Percentiles rank a stretch among this genome's conserved stretches.
These are phyloP conservation scores for Agaricus blazei DNA, from an alignment of 768 basidiomycete species.

Conservation along the genomic window DNA sequence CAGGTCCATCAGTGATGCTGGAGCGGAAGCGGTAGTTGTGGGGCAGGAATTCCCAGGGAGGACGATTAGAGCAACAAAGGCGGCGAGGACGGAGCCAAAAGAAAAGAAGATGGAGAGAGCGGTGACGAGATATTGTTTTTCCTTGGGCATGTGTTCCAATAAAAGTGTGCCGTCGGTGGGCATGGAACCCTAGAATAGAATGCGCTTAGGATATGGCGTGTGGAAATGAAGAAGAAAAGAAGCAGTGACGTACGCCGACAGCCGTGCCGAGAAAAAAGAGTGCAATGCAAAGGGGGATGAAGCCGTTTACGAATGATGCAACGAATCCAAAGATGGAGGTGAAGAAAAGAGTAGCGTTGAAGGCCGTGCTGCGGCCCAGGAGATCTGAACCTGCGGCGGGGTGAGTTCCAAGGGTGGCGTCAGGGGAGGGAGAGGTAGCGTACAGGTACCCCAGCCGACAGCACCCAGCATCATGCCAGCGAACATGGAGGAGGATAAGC, in stretches of 20 bases:
- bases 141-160: slow-evolving; percentile 87
- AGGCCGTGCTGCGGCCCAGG: slow-evolving; percentile 82
- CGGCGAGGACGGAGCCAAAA: slow-evolving; percentile 82
- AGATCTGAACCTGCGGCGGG: slow-evolving; percentile 66
- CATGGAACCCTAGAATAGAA: slow-evolving; percentile 71
- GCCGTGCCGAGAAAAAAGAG: slow-evolving; percentile 90
- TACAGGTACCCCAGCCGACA: slow-evolving; percentile 87
- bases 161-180: slow-evolving; percentile 94
- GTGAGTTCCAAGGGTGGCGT: not conserved
- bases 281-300: slow-evolving; percentile 61
- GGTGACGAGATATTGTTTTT: slow-evolving; percentile 90
- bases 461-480: slow-evolving; percentile 98
- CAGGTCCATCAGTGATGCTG: not conserved
- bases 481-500: slow-evolving; percentile 85
- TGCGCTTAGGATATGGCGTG: not conserved
- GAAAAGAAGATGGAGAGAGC: slow-evolving; percentile 95
- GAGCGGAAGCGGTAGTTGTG: not conserved
- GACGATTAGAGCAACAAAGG: slow-evolving; percentile 71
- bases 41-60: slow-evolving; percentile 74
- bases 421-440: slow-evolving; percentile 18
- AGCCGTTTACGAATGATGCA: slow-evolving; percentile 70
- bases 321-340: slow-evolving; percentile 85
- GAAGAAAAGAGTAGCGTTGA: slow-evolving; percentile 89
- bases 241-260: slow-evolving; percentile 70
- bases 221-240: not conserved